A percentile compares a stretch with the other conserved stretches of the same genome.
Evolutionary conservation across 257 asterid species (phyloP).

Genomic region (Solanum habrochaites): DNA sequence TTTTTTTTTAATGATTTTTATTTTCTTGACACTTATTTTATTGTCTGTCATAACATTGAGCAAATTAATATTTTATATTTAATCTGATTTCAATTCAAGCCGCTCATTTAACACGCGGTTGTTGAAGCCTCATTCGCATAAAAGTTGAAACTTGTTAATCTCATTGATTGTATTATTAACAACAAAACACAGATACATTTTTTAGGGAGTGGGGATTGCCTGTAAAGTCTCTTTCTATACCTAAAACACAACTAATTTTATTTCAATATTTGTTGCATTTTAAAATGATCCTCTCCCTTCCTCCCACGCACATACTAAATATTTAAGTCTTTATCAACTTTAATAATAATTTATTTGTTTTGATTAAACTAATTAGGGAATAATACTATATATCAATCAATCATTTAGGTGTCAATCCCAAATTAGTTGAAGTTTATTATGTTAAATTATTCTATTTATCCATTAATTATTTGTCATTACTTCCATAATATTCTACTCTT

Average conservation of each 20-base stretch:
- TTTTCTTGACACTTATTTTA: too few relatives aligned
- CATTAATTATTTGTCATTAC: not conserved
- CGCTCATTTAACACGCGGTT: not conserved
- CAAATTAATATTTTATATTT: not conserved
- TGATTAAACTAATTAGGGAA: not conserved
- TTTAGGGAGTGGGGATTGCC: not conserved
- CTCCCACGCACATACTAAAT: not conserved
- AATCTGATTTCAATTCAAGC: not conserved
- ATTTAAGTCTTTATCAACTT: not conserved
- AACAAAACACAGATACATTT: not conserved
- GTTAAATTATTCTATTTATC: not conserved
- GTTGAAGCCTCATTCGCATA: not conserved
- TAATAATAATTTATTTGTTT: not conserved
- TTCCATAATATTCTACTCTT: not conserved
- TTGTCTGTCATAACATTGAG: not conserved
- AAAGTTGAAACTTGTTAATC: not conserved
- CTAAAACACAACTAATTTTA: not conserved
- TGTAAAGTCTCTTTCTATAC: not conserved
- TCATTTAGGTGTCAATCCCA: not conserved
- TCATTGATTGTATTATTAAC: not conserved
- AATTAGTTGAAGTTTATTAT: not conserved
- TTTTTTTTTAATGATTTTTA: too few relatives aligned
- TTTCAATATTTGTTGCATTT: not conserved
- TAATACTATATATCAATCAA: not conserved
- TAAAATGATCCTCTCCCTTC: not conserved